A percentile compares a stretch with the other conserved stretches of the same genome.
Conservation (phyloP, 1,284 basidiomycete species). For the Cryptococcus sp. region DNA sequence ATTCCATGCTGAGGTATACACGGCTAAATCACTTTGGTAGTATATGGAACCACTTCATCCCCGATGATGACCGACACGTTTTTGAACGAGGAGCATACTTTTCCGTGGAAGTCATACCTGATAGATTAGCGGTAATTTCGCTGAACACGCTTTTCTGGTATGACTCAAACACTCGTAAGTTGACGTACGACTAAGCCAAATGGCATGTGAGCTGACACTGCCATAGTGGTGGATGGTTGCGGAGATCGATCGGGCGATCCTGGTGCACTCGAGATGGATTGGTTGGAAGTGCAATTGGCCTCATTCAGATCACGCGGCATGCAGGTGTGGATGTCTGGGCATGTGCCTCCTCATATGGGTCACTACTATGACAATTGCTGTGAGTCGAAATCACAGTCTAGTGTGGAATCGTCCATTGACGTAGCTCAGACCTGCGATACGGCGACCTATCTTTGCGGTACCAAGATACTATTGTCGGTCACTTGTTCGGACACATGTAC, state of each 20-base stretch:
- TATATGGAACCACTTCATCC: slow-evolving; percentile 82
- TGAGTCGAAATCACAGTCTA: slow-evolving; percentile 20
- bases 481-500: slow-evolving; percentile 73
- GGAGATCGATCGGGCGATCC: slow-evolving; percentile 64
- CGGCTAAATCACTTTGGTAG: slow-evolving; percentile 52
- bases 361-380: slow-evolving; percentile 81
- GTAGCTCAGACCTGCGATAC: slow-evolving; percentile 69
- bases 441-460: slow-evolving; percentile 77
- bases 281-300: slow-evolving; percentile 83
- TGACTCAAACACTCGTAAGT: slow-evolving; percentile 79
- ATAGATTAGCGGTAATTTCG: slow-evolving; percentile 74
- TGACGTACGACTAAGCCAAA: not conserved
- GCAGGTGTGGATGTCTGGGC: slow-evolving; percentile 65
- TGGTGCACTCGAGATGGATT: slow-evolving; percentile 81
- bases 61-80: slow-evolving; percentile 74
- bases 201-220: slow-evolving; percentile 1
- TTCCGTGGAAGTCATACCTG: slow-evolving; percentile 76
- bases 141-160: slow-evolving; percentile 93
- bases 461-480: slow-evolving; percentile 88
- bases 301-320: slow-evolving; percentile 71
- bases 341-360: slow-evolving; percentile 66
- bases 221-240: slow-evolving; percentile 62
- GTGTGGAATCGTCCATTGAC: slow-evolving; percentile 12
- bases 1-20: not conserved
- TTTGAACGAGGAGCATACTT: slow-evolving; percentile 85